phyloP scores from a whole-genome alignment of 83 land plant species.

The Diphasiastrum complanatum region DNA sequence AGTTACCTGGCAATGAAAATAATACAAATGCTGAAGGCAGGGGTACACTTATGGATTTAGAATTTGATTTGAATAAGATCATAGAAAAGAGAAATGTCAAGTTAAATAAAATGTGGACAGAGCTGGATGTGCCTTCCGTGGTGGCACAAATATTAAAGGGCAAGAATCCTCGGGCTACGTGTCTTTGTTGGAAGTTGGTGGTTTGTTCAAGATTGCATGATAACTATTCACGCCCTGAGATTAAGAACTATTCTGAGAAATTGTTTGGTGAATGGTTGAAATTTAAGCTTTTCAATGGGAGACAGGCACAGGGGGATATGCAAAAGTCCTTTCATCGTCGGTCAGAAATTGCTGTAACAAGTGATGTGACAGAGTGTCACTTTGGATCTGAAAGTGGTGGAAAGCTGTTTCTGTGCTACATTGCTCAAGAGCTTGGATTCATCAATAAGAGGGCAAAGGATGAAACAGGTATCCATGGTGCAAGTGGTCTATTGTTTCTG shows the following conservation, averaged over 20 bases:
- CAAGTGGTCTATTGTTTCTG: slow-evolving; percentile 58
- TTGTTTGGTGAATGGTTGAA: slow-evolving; percentile 52
- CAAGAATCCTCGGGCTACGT: slow-evolving; percentile 43
- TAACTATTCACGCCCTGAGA: slow-evolving; percentile 8
- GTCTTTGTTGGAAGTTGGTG: slow-evolving; percentile 65
- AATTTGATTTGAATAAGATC: slow-evolving; percentile 35
- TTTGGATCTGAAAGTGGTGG: too few relatives aligned
- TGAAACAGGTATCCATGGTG: slow-evolving; percentile 37
- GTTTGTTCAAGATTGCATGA: slow-evolving; percentile 31
- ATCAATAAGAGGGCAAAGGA: slow-evolving; percentile 1
- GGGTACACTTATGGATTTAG: not conserved
- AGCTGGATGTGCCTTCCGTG: slow-evolving; percentile 48
- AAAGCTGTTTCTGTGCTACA: slow-evolving; percentile 32
- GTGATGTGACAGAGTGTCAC: too few relatives aligned
- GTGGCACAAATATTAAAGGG: slow-evolving; percentile 29
- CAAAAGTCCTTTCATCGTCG: too few relatives aligned
- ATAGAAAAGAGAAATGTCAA: slow-evolving; percentile 33
- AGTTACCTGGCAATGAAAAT: too few relatives aligned
- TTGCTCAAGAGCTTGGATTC: slow-evolving; percentile 25
- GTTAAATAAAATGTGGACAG: slow-evolving; percentile 44
- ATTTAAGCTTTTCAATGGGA: too few relatives aligned
- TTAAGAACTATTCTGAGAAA: slow-evolving; percentile 1
- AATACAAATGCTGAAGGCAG: too few relatives aligned
- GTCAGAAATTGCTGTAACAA: too few relatives aligned
- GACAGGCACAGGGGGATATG: too few relatives aligned